Base-by-base conservation (phyloP, 2,329 filamentous ascomycete species). In the Cladosporium sp. region DNA sequence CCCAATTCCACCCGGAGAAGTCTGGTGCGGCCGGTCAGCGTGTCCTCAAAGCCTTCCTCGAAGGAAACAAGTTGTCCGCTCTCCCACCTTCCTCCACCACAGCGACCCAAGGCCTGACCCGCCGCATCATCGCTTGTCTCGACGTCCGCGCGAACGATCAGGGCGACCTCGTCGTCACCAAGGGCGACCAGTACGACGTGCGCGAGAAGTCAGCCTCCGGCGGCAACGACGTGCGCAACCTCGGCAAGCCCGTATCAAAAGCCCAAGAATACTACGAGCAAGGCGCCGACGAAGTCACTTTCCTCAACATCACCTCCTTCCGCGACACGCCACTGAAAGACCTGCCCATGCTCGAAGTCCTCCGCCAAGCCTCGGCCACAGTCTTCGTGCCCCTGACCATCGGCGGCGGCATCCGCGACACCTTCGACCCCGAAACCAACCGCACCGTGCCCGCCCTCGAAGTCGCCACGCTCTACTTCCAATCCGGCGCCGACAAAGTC, bases 1-100 rank as follows among this genome's bases (percentile, higher is more conserved):
- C 93, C 2, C 93, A 98, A 63, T 98, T 98, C 68, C 93, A 98
- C 72, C 93, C 93, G 0, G 93, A 98, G 66, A 98, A 98, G 77
- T 95, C 88, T 64, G 93, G 93, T 47, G 84, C 85, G 15, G 92
- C 93, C 2, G 93, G 93, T 9, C 72, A 97, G 54, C 79, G 89
- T 25, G 85, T 94, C 1, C 63, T 98, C 57, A 85, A 85, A 59
- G 85, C 92, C 5, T 98, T 98, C 67, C 73, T 97, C 27, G 80
- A 86, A n/a, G 88, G 88, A 13, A 74, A 78, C 19, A 78, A 78
- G 52, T 76, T 78, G 39, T 70, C 77, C 40, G 71, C 73, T 12
- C 72, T 89, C n/a, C 62, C 72, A 0, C 63, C 71, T 7, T 63
- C 59, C 2, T 57, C 67, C 4, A 52, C 57, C 3, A 52, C 58